Evolutionary conservation across 2,329 filamentous ascomycete species (phyloP), one percentile per base, ranked within the genome.

Genomic region (Aspergillus vadensis): DNA sequence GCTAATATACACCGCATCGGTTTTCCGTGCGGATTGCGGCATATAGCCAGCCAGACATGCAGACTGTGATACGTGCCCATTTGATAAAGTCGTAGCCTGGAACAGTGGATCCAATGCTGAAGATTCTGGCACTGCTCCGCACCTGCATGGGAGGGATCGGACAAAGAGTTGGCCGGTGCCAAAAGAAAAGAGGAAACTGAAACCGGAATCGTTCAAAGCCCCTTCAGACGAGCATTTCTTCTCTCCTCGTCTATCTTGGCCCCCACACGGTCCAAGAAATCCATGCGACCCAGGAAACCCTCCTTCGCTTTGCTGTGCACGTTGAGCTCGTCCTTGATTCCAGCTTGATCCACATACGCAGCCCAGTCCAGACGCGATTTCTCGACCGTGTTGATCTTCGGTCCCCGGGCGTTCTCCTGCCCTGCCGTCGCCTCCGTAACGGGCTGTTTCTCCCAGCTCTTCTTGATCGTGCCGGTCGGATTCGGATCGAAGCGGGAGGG

Each of bases 291-390:
- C 67, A 87, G 73, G 72, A 86, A 89, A 0, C 84, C 84, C 57
- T 84, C 82, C 68, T 86, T 87, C 10, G 85, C 85, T 70, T 85
- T 86, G 63, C 84, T 85, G 70, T 87, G 85, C 49, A 80, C 80
- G 58, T 84, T 82, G 69, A 89, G 72, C 71, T 89, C 86, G 59
- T 87, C 85, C 59, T 82, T 81, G 59, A 88, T 82, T 30, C 86
- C 85, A 49, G 83, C 83, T 56, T 83, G 76, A 69, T 87, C 84
- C 43, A 89, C 86, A 68, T 86, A 87, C 10, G 82, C 81, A 19
- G 84, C 85, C 86, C 86, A 89, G 67, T 89, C 86, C 68, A 88
- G 76, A 56, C 85, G 82, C 30, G 84, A 87, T 73, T 88, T 89
- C 73, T 88, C 85, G 53, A 89, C 85, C 0, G 86, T 87, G 65